Evolutionary conservation across 495 filamentous ascomycete species (phyloP), one percentile per base, ranked within the genome.

Genomic region (Letharia lupina): DNA sequence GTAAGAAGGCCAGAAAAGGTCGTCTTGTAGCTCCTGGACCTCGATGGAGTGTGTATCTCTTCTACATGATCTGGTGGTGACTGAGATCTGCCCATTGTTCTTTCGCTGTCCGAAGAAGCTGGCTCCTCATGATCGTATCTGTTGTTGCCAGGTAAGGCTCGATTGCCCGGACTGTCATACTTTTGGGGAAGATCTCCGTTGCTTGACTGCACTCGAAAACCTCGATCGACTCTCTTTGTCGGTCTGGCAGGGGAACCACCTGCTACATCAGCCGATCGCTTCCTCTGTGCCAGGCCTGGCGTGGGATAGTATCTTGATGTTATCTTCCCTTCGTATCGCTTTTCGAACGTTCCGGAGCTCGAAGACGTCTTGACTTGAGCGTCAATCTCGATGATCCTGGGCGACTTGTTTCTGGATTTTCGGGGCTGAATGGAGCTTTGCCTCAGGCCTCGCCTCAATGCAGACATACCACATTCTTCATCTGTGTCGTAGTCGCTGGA

Each of bases 301-400:
- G n/a, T 12, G 4, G 44, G 15, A 31, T 16, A 52, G 35, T 48
- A 64, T 6, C 48, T 63, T 6, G 40, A 63, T 15, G 42, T 60
- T 6, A 60, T 59, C 10, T 41, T 62, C 8, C 35, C 64, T 28
- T 61, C 37, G 45, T 71, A 71, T 31, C 62, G 45, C 15, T 65
- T 64, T 45, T 50, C 56, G 18, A 64, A 15, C 0, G 67, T 28
- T 42, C 64, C 63, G 28, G 39, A 33, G 13, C 28, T 45, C 9
- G 68, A 67, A 15, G 59, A 64, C 23, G 48, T 50, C n/a, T 63
- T 54, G 60, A 35, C 31, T 63, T 54, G 28, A 18, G 61, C 56
- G 37, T 64, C 65, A 12, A 66, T 50, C 31, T 66, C 48, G 28
- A 65, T 39, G 48, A 63, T 31, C 12, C 42, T 41, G 37, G 61